These are phyloP conservation scores for Penicillium longicatenatum DNA, from an alignment of 495 filamentous ascomycete species.

Conservation along the genomic window DNA sequence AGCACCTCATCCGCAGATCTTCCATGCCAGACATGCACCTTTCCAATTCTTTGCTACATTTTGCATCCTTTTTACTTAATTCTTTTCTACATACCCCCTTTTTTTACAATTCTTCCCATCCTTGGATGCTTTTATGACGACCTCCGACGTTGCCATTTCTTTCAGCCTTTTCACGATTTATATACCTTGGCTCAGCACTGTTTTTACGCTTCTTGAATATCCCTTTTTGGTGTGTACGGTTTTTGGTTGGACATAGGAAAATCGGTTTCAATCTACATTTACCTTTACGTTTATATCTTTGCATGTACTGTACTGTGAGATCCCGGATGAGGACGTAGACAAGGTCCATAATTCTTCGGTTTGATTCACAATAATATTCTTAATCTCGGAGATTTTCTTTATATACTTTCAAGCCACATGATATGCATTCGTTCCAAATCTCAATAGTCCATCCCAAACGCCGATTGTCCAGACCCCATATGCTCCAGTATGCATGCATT, in stretches of 20 bases:
- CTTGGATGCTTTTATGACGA: constrained; percentile 21
- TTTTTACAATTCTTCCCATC: constrained; percentile 18
- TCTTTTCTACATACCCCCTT: constrained; percentile 23
- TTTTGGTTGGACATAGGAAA: constrained; percentile 25
- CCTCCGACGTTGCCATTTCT: constrained; percentile 29
- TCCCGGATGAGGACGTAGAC: constrained; percentile 1
- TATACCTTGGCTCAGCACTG: constrained; percentile 29
- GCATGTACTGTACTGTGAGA: constrained; percentile 8
- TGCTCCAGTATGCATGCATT: not conserved
- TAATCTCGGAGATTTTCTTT: not conserved
- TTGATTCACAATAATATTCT: not conserved
- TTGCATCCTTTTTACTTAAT: constrained; percentile 12
- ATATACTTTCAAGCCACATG: not conserved
- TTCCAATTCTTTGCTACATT: constrained; percentile 11
- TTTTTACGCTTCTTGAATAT: constrained; percentile 32
- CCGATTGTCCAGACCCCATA: not conserved
- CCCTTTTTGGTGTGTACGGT: constrained; percentile 26
- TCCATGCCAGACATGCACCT: constrained; percentile 15
- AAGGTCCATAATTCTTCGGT: not conserved
- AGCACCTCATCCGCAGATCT: constrained; percentile 3
- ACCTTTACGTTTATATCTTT: not conserved
- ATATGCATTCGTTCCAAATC: not conserved
- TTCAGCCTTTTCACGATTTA: constrained; percentile 27
- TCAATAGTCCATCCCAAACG: not conserved
- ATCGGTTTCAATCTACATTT: constrained; percentile 14